These are phyloP conservation scores for Hyphopichia homilentoma DNA, from an alignment of 805 yeast genomes.

Conservation along the genomic window DNA sequence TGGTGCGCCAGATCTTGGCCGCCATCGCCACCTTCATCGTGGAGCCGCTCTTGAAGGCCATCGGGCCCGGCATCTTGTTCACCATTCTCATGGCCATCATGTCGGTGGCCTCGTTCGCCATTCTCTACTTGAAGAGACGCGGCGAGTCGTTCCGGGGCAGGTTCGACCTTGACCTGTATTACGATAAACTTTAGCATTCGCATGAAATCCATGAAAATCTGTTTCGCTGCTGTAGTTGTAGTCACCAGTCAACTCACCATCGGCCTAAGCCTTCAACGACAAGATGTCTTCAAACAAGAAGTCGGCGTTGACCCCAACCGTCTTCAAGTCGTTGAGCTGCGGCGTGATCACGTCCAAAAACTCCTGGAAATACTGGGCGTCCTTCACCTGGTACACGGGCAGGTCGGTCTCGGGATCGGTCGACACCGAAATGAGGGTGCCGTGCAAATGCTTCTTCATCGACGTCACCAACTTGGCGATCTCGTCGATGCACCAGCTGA, in stretches of 20 bases:
- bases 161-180: slow-evolving; percentile 54
- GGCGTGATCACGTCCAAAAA: slow-evolving; percentile 52
- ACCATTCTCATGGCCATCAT: slow-evolving; percentile 63
- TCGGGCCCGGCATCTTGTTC: slow-evolving; percentile 70
- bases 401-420: slow-evolving; percentile 20
- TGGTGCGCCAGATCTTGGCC: slow-evolving; percentile 69
- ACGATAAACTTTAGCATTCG: slow-evolving; percentile 41
- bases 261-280: slow-evolving; percentile 4
- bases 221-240: slow-evolving; percentile 4
- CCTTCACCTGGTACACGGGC: slow-evolving; percentile 29
- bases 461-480: slow-evolving; percentile 55
- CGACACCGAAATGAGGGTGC: slow-evolving; percentile 51
- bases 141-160: slow-evolving; percentile 65
- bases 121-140: slow-evolving; percentile 46
- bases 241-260: too few species aligned
- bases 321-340: slow-evolving; percentile 61
- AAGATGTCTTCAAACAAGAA: slow-evolving; percentile 52
- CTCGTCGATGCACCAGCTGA: slow-evolving; percentile 74
- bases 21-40: slow-evolving; percentile 73
- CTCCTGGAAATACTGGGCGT: slow-evolving; percentile 40
- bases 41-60: slow-evolving; percentile 63
- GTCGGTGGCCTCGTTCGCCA: slow-evolving; percentile 35
- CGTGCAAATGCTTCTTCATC: slow-evolving; percentile 65
- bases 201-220: background rate
- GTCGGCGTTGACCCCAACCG: slow-evolving; percentile 70